phyloP scores from a whole-genome alignment of 1,284 basidiomycete genomes.

The Apiotrichum domesticum region DNA sequence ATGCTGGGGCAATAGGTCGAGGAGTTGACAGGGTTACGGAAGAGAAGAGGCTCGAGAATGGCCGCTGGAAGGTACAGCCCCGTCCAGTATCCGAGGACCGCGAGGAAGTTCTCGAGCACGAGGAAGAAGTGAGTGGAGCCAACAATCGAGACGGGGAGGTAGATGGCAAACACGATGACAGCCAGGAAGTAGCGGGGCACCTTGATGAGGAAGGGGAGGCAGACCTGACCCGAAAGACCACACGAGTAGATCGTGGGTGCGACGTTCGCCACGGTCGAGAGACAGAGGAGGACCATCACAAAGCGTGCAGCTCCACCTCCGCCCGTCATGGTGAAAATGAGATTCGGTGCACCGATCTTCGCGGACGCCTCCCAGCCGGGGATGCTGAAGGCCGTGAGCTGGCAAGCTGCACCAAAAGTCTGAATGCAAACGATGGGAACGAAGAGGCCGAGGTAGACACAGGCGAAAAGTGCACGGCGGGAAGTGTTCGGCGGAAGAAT shows the following conservation, averaged over 20 bases:
- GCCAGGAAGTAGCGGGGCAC: constrained; percentile 86
- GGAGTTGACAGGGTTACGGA: constrained; percentile 36
- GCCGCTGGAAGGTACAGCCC: constrained; percentile 44
- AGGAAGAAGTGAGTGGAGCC: constrained; percentile 38
- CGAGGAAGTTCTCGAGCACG: constrained; percentile 42
- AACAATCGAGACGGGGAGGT: constrained; percentile 47
- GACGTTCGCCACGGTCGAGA: constrained; percentile 74
- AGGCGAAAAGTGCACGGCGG: constrained; percentile 55
- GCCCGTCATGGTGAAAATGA: constrained; percentile 67
- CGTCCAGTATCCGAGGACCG: constrained; percentile 46
- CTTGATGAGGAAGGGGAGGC: constrained; percentile 55
- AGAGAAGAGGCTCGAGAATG: constrained; percentile 41
- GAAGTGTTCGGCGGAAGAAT: constrained; percentile 43
- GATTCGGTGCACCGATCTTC: constrained; percentile 62
- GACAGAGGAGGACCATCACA: constrained; percentile 58
- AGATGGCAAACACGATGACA: constrained; percentile 67
- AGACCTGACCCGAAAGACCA: constrained; percentile 72
- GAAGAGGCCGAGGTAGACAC: constrained; percentile 67
- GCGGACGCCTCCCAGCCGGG: constrained; percentile 59
- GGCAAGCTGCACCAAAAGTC: constrained; percentile 60
- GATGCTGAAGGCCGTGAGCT: constrained; percentile 54
- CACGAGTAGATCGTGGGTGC: constrained; percentile 76
- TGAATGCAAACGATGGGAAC: constrained; percentile 61
- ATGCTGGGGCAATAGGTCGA: constrained; percentile 36
- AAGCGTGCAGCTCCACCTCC: constrained; percentile 64